Conservation (phyloP, 2,329 filamentous ascomycete species). For the Rachicladosporium sp. region DNA sequence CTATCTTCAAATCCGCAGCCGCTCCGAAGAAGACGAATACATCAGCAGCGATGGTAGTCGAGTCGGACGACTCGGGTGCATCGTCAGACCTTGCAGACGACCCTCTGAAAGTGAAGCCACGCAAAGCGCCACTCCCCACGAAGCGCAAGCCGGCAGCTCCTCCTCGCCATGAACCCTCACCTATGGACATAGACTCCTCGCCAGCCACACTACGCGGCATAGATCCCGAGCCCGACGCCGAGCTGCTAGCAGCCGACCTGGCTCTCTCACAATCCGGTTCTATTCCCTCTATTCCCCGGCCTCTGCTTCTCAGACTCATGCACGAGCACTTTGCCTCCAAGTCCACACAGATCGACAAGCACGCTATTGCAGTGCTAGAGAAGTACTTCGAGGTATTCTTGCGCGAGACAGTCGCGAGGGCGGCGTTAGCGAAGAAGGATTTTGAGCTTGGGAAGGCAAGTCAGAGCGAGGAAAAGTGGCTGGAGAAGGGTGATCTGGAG, state of each 20-base stretch:
- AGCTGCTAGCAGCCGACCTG: neutral
- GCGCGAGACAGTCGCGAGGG: conserved; percentile 71
- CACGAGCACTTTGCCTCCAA: conserved; percentile 66
- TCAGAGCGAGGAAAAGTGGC: conserved; percentile 15
- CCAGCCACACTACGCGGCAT: neutral
- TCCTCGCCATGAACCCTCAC: neutral
- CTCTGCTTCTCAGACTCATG: conserved; percentile 63
- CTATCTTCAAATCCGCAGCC: neutral
- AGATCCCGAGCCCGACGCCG: neutral
- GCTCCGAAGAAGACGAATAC: conserved; percentile 1
- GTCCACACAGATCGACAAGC: conserved; percentile 59
- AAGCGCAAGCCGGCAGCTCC: conserved; percentile 7
- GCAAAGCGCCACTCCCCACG: conserved; percentile 2
- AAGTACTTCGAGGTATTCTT: conserved; percentile 90
- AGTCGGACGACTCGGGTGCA: conserved; percentile 8
- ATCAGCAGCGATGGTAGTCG: conserved; percentile 1
- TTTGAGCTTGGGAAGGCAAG: conserved; percentile 20
- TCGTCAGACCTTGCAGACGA: conserved; percentile 10
- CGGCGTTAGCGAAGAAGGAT: conserved; percentile 48
- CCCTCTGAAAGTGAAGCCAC: conserved; percentile 10
- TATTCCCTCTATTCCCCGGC: conserved; percentile 48
- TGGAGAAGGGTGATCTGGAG: conserved; percentile 80
- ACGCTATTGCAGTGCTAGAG: conserved; percentile 63
- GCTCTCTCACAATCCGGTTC: conserved; percentile 12
- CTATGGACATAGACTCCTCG: neutral